Evolutionary conservation across 345 rosid species (phyloP).

Genomic region (Psidium friedrichsthalianum): DNA sequence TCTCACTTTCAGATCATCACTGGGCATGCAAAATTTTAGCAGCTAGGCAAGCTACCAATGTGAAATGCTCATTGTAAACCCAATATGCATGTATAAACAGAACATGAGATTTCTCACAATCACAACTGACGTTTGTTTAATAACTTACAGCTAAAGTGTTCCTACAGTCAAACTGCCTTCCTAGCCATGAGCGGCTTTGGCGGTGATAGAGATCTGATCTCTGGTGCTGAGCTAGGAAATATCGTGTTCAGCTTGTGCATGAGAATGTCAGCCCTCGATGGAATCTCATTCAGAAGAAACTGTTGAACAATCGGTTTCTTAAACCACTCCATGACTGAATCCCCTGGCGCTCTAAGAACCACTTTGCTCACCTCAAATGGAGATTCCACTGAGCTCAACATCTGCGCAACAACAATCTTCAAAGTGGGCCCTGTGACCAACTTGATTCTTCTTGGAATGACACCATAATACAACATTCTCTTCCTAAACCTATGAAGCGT

Average conservation of each 20-base stretch:
- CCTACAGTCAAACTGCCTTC: conserved; percentile 4
- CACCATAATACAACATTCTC: conserved; percentile 90
- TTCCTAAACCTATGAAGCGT: conserved; percentile 94
- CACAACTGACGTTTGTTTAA: neutral
- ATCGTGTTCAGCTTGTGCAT: conserved; percentile 86
- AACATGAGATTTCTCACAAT: neutral
- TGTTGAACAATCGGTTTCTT: conserved; percentile 96
- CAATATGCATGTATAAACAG: neutral
- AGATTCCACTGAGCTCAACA: conserved; percentile 87
- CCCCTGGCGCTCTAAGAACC: conserved; percentile 87
- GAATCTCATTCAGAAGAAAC: conserved; percentile 85
- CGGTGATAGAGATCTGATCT: conserved; percentile 69
- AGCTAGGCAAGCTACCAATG: neutral
- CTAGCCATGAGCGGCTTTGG: conserved; percentile 50
- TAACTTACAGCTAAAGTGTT: neutral
- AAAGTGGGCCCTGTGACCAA: conserved; percentile 92
- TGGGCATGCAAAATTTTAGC: neutral
- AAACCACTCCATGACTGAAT: conserved; percentile 90
- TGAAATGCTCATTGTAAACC: neutral
- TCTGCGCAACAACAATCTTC: conserved; percentile 86
- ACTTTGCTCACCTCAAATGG: conserved; percentile 96
- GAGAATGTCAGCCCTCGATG: conserved; percentile 78
- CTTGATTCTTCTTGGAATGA: conserved; percentile 85
- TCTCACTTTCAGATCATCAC: neutral
- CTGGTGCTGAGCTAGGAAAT: conserved; percentile 94